Evolutionary conservation across 352 stramenopile species (phyloP).

Genomic region (Globisporangium nunn): DNA sequence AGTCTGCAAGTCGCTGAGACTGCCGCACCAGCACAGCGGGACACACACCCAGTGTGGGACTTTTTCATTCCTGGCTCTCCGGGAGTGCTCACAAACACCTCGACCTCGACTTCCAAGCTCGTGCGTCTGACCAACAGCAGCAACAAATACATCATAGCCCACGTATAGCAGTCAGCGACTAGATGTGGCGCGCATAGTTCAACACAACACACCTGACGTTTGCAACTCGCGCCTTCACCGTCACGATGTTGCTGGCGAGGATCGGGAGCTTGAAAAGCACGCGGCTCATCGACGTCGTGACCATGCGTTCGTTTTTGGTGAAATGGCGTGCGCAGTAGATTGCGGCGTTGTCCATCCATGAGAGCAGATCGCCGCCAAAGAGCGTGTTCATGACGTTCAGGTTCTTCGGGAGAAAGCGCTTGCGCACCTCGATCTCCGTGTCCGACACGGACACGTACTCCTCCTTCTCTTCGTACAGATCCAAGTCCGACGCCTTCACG

Average conservation of each 20-base stretch:
- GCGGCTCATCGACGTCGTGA: slow-evolving; percentile 20
- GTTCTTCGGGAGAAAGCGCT: slow-evolving; percentile 64
- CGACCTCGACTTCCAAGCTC: slow-evolving; percentile 20
- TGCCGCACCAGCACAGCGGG: neutral
- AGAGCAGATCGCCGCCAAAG: slow-evolving; percentile 2
- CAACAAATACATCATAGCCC: too few relatives aligned
- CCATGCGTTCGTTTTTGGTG: slow-evolving; percentile 21
- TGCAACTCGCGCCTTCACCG: slow-evolving; percentile 17
- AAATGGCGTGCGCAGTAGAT: slow-evolving; percentile 23
- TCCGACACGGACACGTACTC: slow-evolving; percentile 44
- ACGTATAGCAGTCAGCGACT: too few relatives aligned
- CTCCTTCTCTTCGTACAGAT: slow-evolving; percentile 4
- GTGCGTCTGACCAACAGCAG: slow-evolving; percentile 5
- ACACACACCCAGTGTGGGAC: slow-evolving; percentile 19
- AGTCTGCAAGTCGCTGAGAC: neutral
- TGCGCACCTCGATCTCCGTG: slow-evolving; percentile 67
- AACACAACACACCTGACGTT: slow-evolving; percentile 14
- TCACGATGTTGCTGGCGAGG: slow-evolving; percentile 19
- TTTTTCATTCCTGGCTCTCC: slow-evolving; percentile 7
- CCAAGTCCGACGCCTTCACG: slow-evolving; percentile 5
- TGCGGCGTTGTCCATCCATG: slow-evolving; percentile 19
- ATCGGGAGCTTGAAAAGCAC: slow-evolving; percentile 25
- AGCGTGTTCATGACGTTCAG: slow-evolving; percentile 33
- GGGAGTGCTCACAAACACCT: slow-evolving; percentile 21
- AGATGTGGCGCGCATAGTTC: neutral